Evolutionary conservation across 805 yeast species (phyloP).

Genomic region (Ascoidea tarda): DNA sequence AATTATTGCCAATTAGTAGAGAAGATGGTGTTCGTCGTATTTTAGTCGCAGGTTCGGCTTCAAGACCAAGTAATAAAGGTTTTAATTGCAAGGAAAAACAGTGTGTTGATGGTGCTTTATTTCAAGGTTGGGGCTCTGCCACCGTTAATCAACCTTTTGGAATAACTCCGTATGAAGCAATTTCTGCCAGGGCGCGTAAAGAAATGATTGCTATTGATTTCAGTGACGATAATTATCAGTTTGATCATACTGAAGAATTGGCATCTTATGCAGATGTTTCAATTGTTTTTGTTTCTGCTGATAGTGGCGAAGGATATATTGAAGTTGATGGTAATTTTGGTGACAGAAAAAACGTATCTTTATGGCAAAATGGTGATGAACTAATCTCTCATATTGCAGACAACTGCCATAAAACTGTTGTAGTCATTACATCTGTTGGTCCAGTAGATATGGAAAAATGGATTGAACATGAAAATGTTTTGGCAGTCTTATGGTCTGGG

Average conservation of each 20-base stretch:
- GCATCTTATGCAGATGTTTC: slow-evolving; percentile 38
- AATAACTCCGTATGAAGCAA: slow-evolving; percentile 44
- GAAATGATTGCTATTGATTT: slow-evolving; percentile 31
- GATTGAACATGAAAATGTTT: slow-evolving; percentile 42
- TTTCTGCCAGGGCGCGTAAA: slow-evolving; percentile 30
- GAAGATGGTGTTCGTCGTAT: slow-evolving; percentile 27
- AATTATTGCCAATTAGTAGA: slow-evolving; percentile 34
- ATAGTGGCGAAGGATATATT: slow-evolving; percentile 46
- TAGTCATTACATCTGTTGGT: slow-evolving; percentile 46
- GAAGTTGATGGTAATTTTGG: slow-evolving; percentile 46
- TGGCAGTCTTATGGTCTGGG: slow-evolving; percentile 39
- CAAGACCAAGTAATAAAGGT: slow-evolving; percentile 35
- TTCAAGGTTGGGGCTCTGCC: slow-evolving; percentile 56
- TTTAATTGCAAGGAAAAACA: slow-evolving; percentile 39
- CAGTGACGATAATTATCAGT: slow-evolving; percentile 30
- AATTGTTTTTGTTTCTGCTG: slow-evolving; percentile 37
- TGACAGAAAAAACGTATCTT: slow-evolving; percentile 36
- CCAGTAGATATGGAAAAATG: slow-evolving; percentile 42
- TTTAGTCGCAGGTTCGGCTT: slow-evolving; percentile 37
- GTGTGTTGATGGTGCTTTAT: slow-evolving; percentile 37
- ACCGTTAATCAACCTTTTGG: slow-evolving; percentile 40
- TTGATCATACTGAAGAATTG: slow-evolving; percentile 26
- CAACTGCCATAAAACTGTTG: slow-evolving; percentile 38
- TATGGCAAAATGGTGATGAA: slow-evolving; percentile 46
- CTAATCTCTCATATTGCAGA: slow-evolving; percentile 33